These are phyloP conservation scores for Pseudogymnoascus sp. DNA, from an alignment of 2,329 filamentous ascomycete species.

Conservation along the genomic window DNA sequence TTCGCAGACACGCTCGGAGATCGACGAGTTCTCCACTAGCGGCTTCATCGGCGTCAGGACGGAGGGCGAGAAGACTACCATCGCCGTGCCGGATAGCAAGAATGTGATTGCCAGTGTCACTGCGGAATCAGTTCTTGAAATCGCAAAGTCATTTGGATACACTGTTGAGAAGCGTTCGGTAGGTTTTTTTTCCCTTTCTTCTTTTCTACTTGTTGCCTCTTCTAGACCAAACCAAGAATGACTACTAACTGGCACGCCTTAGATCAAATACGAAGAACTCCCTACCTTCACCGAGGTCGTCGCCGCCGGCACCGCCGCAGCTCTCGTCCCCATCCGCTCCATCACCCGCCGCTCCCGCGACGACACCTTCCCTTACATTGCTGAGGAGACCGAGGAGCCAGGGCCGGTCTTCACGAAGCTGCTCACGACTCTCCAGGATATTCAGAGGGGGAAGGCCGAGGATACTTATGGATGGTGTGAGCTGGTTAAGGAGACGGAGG, in stretches of 20 bases:
- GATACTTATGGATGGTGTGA: constrained; percentile 43
- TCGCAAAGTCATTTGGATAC: constrained; percentile 74
- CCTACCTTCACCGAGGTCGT: constrained; percentile 66
- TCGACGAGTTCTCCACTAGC: constrained; percentile 93
- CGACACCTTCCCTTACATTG: constrained; percentile 49
- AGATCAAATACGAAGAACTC: constrained; percentile 57
- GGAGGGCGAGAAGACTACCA: constrained; percentile 48
- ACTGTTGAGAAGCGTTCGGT: constrained; percentile 67
- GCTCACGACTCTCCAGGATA: constrained; percentile 67
- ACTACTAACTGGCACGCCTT: constrained; percentile 6
- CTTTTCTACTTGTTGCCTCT: neutral
- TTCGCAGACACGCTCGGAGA: constrained; percentile 69
- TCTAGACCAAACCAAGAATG: neutral
- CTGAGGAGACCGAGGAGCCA: constrained; percentile 52
- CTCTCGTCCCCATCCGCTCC: constrained; percentile 82
- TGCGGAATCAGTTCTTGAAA: constrained; percentile 65
- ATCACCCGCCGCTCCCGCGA: constrained; percentile 58
- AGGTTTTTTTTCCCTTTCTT: constrained; percentile 26
- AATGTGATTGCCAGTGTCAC: constrained; percentile 85
- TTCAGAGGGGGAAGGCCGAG: constrained; percentile 71
- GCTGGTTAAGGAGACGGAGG: constrained; percentile 24
- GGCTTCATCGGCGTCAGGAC: constrained; percentile 78
- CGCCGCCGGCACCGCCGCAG: constrained; percentile 85
- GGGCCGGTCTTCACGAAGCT: constrained; percentile 67
- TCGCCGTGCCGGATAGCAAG: constrained; percentile 80